Evolutionary conservation across 768 basidiomycete species (phyloP), one percentile per base, ranked within the genome.

Genomic region (Hemileccinum rubropunctum): DNA sequence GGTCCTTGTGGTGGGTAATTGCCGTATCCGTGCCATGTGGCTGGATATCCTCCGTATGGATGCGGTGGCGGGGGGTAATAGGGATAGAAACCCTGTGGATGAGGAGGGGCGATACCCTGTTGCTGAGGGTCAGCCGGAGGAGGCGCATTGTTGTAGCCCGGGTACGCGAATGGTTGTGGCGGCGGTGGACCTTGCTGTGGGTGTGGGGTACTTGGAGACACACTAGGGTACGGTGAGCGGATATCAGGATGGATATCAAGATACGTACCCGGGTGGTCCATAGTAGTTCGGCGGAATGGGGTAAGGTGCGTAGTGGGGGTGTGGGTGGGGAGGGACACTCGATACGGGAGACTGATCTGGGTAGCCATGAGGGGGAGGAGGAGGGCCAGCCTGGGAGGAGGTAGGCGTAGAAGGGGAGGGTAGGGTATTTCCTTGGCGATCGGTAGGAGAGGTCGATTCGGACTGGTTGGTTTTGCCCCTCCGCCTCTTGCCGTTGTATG

Each of bases 401-500:
- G 68, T 67, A 15, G 68, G 66, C 0, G 68, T 60, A 13, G 67
- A 58, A 9, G 67, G 69, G 0, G 68, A 66, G 11, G 67, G 63
- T 23, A 61, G 53, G 14, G 55, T 13, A 15, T 50, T 50, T 2
- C 36, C 48, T 34, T 69, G 63, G 21, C 47, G 64, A 8, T 68
- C 69, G 12, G 61, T 64, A 3, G 69, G 69, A 15, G 67, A 71
- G 11, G 39, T 47, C 1, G 69, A 68, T n/a, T 59, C 64, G 11
- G 58, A 55, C 10, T 65, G 58, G 38, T 39, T 48, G 6, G 54
- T 39, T 51, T 66, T 70, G n/a, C 66, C 59, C 57, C 69, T 76
- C 42, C 73, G 70, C n/a, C 70, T 70, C 59, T 77, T 78, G 45
- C 60, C 50, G 12, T 58, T 57, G 48, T 78, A 79, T 4, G 80